Conservation (phyloP, 2,329 filamentous ascomycete genomes). For the Stenocarpella maydis region DNA sequence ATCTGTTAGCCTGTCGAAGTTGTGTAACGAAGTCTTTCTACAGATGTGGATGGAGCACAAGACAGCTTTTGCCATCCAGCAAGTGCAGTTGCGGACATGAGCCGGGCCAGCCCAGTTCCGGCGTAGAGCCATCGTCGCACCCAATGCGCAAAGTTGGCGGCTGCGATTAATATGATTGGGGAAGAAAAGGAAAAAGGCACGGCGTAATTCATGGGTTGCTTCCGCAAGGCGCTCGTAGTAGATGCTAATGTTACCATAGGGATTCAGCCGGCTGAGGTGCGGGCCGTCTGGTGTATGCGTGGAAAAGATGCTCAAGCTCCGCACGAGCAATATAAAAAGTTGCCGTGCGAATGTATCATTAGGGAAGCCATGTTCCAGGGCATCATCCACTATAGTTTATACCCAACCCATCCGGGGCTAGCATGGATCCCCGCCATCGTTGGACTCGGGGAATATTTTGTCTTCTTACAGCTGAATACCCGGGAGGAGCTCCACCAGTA, state of each 20-base stretch:
- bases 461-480: background rate
- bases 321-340: background rate
- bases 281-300: too few species aligned
- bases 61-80: background rate
- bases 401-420: background rate
- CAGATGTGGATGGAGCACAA: background rate
- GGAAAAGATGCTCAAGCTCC: background rate
- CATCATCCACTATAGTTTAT: background rate
- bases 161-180: background rate
- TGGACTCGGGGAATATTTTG: background rate
- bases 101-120: background rate
- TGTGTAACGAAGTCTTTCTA: background rate
- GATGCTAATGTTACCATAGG: slow-evolving; percentile 1
- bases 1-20: too few species aligned
- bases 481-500: background rate
- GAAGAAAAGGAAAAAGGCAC: too few species aligned
- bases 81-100: background rate
- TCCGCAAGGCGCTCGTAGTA: background rate
- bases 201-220: background rate
- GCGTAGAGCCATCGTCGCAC: background rate
- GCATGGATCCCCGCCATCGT: background rate
- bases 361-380: slow-evolving; percentile 1
- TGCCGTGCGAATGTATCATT: background rate
- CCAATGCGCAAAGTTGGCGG: background rate
- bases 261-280: slow-evolving; percentile 7